These are phyloP conservation scores for Plasmopara muralis DNA, from an alignment of 352 stramenopile species.

Conservation along the genomic window DNA sequence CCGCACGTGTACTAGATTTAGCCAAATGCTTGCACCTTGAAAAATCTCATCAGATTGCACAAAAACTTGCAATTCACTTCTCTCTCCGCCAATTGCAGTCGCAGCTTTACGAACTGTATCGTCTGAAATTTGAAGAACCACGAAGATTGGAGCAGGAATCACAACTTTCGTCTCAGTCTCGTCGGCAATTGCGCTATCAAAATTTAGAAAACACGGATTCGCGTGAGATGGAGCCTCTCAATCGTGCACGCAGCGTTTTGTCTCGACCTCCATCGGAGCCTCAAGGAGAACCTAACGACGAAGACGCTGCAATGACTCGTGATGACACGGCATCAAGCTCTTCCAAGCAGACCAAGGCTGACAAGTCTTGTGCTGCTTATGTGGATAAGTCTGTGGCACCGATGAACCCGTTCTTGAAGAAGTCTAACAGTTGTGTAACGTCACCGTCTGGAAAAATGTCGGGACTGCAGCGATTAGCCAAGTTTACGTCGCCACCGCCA, in stretches of 20 bases:
- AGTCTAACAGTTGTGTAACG: constrained; percentile 17
- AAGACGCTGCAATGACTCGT: constrained; percentile 9
- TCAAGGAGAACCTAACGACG: constrained; percentile 11
- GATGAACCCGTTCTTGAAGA: constrained; percentile 71
- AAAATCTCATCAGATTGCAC: constrained; percentile 78
- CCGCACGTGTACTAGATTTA: constrained; percentile 61
- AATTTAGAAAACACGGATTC: constrained; percentile 10
- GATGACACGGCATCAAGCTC: constrained; percentile 8
- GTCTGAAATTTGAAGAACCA: constrained; percentile 44
- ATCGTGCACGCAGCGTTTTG: constrained; percentile 30
- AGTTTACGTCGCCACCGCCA: constrained; percentile 48
- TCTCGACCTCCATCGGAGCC: constrained; percentile 23
- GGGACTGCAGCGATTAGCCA: constrained; percentile 51
- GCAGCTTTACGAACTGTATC: constrained; percentile 70
- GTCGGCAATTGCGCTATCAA: constrained; percentile 5
- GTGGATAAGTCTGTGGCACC: constrained; percentile 48
- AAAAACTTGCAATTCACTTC: constrained; percentile 79
- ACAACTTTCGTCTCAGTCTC: constrained; percentile 12
- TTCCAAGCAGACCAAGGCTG: constrained; percentile 5
- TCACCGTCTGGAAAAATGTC: constrained; percentile 32
- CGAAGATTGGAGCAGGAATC: constrained; percentile 15
- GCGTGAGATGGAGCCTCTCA: constrained; percentile 25
- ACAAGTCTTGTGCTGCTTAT: constrained; percentile 7
- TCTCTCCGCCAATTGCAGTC: constrained; percentile 62
- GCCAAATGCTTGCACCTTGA: constrained; percentile 77